Base-by-base conservation (phyloP, 371 early-diverging fungal genomes). In the Mucor piriformis region DNA sequence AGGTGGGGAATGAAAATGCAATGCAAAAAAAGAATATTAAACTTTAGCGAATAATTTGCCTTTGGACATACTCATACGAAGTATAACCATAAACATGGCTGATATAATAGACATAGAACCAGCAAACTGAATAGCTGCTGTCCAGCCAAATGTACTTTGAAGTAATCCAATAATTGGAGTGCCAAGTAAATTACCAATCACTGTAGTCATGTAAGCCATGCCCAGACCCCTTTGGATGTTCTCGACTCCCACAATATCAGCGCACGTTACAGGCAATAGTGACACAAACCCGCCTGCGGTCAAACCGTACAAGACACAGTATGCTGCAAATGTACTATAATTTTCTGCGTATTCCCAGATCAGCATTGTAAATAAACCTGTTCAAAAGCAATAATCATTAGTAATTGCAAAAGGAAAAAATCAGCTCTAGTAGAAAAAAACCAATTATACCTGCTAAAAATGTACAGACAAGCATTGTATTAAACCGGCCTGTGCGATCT, bases 341-440 rank as follows among this genome's bases (percentile, higher is more conserved):
- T 3, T 89, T 84, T 0, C 77, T 79, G 34, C 86, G 83, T 64
- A 87, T 13, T 84, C 84, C 91, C 91, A 91, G 33, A 88, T 55
- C 3, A 86, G 49, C 63, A 87, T 72, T 6, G 82, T 81, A 23
- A 84, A 73, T 1, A 85, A 18, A 40, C 64, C 76, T 72, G 37
- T 29, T 37, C 38, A 37, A n/a, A 4, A 37, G 12, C 6, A 15
- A 4, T 11, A 37, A 10, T 37, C 11, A 11, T n/a, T n/a, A n/a
- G n/a, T n/a, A n/a, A n/a, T n/a, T n/a, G n/a, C n/a, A n/a, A n/a
- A n/a, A n/a, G n/a, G n/a, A n/a, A n/a, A n/a, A n/a, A n/a, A n/a
- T n/a, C n/a, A n/a, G n/a, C n/a, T n/a, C n/a, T n/a, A n/a, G n/a
- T n/a, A n/a, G n/a, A n/a, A n/a, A n/a, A n/a, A 15, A 37, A 37